Percentiles rank a stretch among this genome's conserved stretches.
phyloP scores from a whole-genome alignment of 208 protist species.

The Perkinsela sp. region DNA sequence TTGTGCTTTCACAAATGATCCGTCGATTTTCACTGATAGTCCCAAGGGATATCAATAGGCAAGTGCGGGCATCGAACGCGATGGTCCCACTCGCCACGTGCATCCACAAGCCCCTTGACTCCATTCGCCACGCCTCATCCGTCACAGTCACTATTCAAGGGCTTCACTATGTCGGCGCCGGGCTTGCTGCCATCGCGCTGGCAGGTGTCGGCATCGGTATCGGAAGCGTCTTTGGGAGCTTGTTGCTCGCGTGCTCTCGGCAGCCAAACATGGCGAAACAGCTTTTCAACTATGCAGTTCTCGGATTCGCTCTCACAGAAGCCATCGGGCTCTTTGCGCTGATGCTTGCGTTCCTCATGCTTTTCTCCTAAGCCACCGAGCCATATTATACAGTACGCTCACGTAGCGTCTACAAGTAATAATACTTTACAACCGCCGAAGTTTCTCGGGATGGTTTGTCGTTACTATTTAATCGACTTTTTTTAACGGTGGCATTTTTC shows the following conservation, averaged over 20 bases:
- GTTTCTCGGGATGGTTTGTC: too few relatives aligned
- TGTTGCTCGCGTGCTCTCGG: slow-evolving; percentile 45
- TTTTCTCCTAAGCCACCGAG: slow-evolving; percentile 72
- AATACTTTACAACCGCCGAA: too few relatives aligned
- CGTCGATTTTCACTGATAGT: neutral
- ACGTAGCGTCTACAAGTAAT: too few relatives aligned
- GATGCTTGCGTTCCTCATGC: slow-evolving; percentile 69
- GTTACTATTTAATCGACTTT: too few relatives aligned
- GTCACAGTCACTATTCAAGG: slow-evolving; percentile 57
- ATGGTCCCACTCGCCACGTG: too few relatives aligned
- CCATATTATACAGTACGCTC: too few relatives aligned
- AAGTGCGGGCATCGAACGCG: neutral
- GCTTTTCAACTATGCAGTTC: slow-evolving; percentile 71
- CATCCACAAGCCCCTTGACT: slow-evolving; percentile 8
- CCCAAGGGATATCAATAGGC: neutral
- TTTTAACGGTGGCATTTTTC: too few relatives aligned
- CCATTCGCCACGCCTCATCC: slow-evolving; percentile 27
- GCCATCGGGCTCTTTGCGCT: slow-evolving; percentile 61
- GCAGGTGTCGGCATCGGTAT: slow-evolving; percentile 63
- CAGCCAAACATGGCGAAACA: slow-evolving; percentile 62
- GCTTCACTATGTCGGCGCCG: slow-evolving; percentile 59
- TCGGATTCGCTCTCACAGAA: slow-evolving; percentile 63
- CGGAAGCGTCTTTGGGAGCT: slow-evolving; percentile 50
- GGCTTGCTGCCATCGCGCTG: slow-evolving; percentile 54
- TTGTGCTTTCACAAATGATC: too few relatives aligned